Evolutionary conservation across 768 basidiomycete genomes (phyloP).

Genomic region (Termitomyces sp.): DNA sequence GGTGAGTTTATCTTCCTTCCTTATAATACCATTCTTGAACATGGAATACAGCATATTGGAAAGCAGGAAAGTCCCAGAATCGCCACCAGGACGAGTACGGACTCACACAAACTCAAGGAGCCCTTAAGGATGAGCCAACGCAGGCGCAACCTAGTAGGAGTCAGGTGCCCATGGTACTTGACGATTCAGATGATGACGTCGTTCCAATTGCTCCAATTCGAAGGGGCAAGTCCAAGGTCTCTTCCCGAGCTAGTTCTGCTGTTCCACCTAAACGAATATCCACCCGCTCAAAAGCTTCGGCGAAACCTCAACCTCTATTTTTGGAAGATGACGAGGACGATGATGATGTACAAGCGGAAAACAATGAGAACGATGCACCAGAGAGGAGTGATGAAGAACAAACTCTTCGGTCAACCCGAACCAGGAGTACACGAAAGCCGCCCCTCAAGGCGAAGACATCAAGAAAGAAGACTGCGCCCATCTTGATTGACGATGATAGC

Average conservation of each 20-base stretch:
- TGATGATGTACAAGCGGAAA: constrained; percentile 13
- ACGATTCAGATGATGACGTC: constrained; percentile 24
- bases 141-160: constrained; percentile 17
- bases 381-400: constrained; percentile 20
- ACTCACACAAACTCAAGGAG: constrained; percentile 15
- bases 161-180: constrained; percentile 21
- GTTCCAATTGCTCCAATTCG: constrained; percentile 10
- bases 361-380: constrained; percentile 18
- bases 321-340: constrained; percentile 41
- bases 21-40: constrained; percentile 6
- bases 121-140: constrained; percentile 9
- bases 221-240: constrained; percentile 18
- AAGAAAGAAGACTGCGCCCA: constrained; percentile 26
- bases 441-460: constrained; percentile 17
- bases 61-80: constrained; percentile 25
- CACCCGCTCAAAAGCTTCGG: constrained; percentile 17
- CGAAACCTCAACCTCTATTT: constrained; percentile 42
- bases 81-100: constrained; percentile 7
- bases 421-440: constrained; percentile 16
- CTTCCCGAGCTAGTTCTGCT: constrained; percentile 21
- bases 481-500: constrained; percentile 58
- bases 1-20: constrained; percentile 26
- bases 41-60: constrained; percentile 44
- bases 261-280: constrained; percentile 15
- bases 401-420: constrained; percentile 22